A percentile compares a stretch with the other conserved stretches of the same genome.
These are phyloP conservation scores for Alternaria metachromatica DNA, from an alignment of 2,329 filamentous ascomycete species.

Conservation along the genomic window DNA sequence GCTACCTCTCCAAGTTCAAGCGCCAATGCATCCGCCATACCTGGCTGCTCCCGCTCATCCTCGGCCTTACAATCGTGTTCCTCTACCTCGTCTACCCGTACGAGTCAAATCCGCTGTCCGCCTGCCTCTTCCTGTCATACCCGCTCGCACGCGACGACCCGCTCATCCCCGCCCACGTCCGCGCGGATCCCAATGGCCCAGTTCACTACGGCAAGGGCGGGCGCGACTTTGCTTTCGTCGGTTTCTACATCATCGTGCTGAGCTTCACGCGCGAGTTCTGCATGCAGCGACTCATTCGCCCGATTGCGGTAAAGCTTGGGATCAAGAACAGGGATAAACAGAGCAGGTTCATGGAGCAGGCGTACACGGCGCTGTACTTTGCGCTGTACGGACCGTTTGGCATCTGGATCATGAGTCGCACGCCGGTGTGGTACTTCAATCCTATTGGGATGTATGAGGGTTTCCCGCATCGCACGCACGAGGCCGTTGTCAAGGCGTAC, in stretches of 20 bases:
- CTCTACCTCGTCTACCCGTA: constrained; percentile 79
- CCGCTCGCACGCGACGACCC: constrained; percentile 63
- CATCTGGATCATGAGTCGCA: constrained; percentile 87
- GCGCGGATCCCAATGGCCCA: constrained; percentile 48
- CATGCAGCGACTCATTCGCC: constrained; percentile 88
- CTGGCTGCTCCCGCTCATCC: constrained; percentile 71
- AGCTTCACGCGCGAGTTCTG: constrained; percentile 95
- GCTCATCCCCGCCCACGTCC: constrained; percentile 31
- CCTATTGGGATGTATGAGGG: constrained; percentile 86
- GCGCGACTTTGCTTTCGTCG: constrained; percentile 84
- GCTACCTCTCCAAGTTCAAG: constrained; percentile 54
- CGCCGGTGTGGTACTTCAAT: constrained; percentile 97
- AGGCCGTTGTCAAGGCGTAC: constrained; percentile 88
- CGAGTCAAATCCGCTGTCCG: constrained; percentile 77
- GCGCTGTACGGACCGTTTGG: constrained; percentile 80
- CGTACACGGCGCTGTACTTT: constrained; percentile 94
- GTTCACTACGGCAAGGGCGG: constrained; percentile 86
- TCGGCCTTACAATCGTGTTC: constrained; percentile 68
- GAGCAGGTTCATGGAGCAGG: constrained; percentile 92
- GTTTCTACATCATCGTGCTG: constrained; percentile 87
- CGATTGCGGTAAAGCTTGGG: constrained; percentile 72
- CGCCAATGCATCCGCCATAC: constrained; percentile 60
- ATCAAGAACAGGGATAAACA: constrained; percentile 79
- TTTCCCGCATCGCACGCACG: constrained; percentile 84
- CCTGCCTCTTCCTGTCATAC: constrained; percentile 91